Evolutionary conservation across 768 basidiomycete species (phyloP).

Genomic region (Artomyces pyxidatus): DNA sequence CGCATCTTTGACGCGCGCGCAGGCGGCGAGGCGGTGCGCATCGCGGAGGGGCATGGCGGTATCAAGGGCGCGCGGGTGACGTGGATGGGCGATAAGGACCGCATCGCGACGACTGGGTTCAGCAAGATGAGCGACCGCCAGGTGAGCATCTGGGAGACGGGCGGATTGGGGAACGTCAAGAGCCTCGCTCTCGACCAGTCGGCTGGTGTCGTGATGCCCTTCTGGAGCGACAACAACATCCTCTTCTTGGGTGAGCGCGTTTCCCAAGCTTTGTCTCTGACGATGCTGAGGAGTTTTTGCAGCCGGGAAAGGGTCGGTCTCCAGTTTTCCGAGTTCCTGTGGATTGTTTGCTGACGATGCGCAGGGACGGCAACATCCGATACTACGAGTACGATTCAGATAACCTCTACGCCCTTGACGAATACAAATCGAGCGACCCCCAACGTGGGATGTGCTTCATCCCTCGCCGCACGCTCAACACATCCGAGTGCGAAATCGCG

Average conservation of each 20-base stretch:
- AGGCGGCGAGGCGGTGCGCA: conserved; percentile 73
- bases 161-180: conserved; percentile 67
- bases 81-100: conserved; percentile 88
- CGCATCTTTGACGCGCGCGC: conserved; percentile 86
- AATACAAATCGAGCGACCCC: conserved; percentile 85
- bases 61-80: conserved; percentile 85
- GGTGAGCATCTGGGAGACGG: conserved; percentile 83
- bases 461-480: conserved; percentile 83
- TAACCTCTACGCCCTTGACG: conserved; percentile 63
- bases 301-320: conserved; percentile 83
- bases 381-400: conserved; percentile 95
- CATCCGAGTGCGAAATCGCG: conserved; percentile 91
- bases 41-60: conserved; percentile 83
- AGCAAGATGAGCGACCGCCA: conserved; percentile 96
- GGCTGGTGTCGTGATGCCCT: conserved; percentile 93
- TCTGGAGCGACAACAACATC: conserved; percentile 93
- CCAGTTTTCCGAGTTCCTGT: background rate
- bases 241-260: conserved; percentile 71
- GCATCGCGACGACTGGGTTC: conserved; percentile 92
- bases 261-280: background rate
- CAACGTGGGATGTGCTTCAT: conserved; percentile 98
- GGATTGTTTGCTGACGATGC: conserved; percentile 7
- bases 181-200: conserved; percentile 79
- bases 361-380: conserved; percentile 93
- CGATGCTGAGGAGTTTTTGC: conserved; percentile 2